Conservation (phyloP, 2,329 filamentous ascomycete genomes). For the Penicillium paneum region DNA sequence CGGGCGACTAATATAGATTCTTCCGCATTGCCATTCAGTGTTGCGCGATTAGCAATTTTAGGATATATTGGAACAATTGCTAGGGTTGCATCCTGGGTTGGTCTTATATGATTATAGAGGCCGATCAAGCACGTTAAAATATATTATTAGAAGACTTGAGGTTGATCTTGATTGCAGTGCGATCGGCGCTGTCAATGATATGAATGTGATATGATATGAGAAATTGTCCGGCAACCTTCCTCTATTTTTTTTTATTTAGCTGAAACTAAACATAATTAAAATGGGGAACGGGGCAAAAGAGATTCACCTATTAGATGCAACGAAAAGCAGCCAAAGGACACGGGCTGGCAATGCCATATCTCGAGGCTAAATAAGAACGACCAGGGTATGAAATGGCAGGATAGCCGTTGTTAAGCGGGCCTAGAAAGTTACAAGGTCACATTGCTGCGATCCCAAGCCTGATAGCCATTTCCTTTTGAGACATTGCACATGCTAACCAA, state of each 20-base stretch:
- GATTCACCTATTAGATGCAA: neutral
- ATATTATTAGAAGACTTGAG: neutral
- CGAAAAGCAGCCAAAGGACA: neutral
- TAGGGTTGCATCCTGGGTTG: neutral
- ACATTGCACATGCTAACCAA: slow-evolving; percentile 21
- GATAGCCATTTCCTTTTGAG: slow-evolving; percentile 13
- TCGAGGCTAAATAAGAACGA: slow-evolving; percentile 5
- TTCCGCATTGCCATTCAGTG: slow-evolving; percentile 3
- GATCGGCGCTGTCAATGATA: neutral
- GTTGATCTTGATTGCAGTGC: neutral
- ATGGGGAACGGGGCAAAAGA: neutral
- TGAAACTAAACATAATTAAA: neutral
- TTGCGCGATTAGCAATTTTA: slow-evolving; percentile 5
- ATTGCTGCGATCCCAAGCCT: slow-evolving; percentile 14
- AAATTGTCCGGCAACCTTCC: neutral
- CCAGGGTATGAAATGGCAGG: slow-evolving; percentile 16
- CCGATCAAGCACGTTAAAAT: neutral
- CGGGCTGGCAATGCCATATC: neutral
- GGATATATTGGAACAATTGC: neutral
- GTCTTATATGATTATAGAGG: neutral
- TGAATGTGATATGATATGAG: neutral
- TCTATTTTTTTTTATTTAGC: neutral
- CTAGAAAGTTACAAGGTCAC: slow-evolving; percentile 26
- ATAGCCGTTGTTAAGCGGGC: slow-evolving; percentile 24
- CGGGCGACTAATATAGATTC: slow-evolving; percentile 1